Evolutionary conservation across 108 stramenopile genomes (phyloP).

Genomic region (Cyclotella cryptica): DNA sequence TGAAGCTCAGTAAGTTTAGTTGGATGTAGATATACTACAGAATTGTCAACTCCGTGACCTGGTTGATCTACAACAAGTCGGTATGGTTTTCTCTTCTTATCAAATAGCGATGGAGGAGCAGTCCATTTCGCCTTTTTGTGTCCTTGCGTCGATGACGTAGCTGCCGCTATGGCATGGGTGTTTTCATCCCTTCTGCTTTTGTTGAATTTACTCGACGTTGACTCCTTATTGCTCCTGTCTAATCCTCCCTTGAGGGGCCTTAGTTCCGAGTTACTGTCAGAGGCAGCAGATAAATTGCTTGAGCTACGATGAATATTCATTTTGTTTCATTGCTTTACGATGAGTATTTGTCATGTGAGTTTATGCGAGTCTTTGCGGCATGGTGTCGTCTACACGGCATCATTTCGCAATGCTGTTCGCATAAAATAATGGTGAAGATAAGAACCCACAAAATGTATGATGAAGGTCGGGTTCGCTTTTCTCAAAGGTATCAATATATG

Average conservation of each 20-base stretch:
- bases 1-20: slow-evolving; percentile 77
- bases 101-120: slow-evolving; percentile 1
- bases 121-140: slow-evolving; percentile 12
- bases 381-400: too few relatives aligned
- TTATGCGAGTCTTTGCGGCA: not conserved
- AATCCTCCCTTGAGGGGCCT: not conserved
- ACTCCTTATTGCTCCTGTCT: not conserved
- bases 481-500: not conserved
- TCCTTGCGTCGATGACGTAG: not conserved
- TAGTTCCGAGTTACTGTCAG: slow-evolving; percentile 17
- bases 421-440: too few relatives aligned
- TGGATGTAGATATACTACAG: slow-evolving; percentile 52
- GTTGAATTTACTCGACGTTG: not conserved
- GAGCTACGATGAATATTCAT: slow-evolving; percentile 27
- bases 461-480: not conserved
- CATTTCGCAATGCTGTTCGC: too few relatives aligned
- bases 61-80: slow-evolving; percentile 84
- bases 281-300: slow-evolving; percentile 34
- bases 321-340: not conserved
- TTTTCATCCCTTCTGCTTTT: slow-evolving; percentile 6
- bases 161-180: not conserved
- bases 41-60: slow-evolving; percentile 74
- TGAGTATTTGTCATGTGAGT: not conserved
- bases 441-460: too few relatives aligned
- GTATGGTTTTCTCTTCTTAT: slow-evolving; percentile 77